These are phyloP conservation scores for Albizia julibrissin DNA, from an alignment of 306 rosid genomes.

Conservation along the genomic window DNA sequence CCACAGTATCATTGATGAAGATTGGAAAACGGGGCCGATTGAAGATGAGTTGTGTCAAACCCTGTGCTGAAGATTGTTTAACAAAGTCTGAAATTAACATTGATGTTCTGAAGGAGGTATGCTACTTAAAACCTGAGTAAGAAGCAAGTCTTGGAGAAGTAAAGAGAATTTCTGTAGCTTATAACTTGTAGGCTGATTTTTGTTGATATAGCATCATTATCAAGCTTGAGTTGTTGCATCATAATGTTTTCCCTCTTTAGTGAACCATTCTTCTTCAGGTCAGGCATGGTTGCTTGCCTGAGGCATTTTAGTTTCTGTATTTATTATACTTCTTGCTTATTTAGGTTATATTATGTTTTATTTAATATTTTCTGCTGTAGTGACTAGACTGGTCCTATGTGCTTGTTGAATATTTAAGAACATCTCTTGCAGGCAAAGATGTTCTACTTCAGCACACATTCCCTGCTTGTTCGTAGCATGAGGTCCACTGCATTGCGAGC, in stretches of 20 bases:
- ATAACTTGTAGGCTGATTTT: slow-evolving; percentile 25
- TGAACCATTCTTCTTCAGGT: background rate
- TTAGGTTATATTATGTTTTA: background rate
- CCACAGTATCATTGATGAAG: slow-evolving; percentile 78
- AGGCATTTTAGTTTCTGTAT: slow-evolving; percentile 8
- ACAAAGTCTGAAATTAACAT: slow-evolving; percentile 74
- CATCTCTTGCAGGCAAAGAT: slow-evolving; percentile 80
- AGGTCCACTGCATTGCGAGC: slow-evolving; percentile 83
- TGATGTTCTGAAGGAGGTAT: slow-evolving; percentile 94
- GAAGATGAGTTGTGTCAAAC: slow-evolving; percentile 69
- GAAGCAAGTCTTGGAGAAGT: slow-evolving; percentile 19
- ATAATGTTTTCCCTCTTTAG: background rate
- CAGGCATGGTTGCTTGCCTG: slow-evolving; percentile 7
- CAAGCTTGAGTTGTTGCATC: slow-evolving; percentile 14
- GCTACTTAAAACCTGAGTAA: slow-evolving; percentile 25
- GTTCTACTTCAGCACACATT: slow-evolving; percentile 88
- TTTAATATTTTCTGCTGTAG: slow-evolving; percentile 23
- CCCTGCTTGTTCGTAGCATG: slow-evolving; percentile 87
- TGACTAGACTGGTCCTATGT: slow-evolving; percentile 18
- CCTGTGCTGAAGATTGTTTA: slow-evolving; percentile 90
- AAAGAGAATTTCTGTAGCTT: background rate
- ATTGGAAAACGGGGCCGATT: slow-evolving; percentile 74
- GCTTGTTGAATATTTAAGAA: slow-evolving; percentile 20
- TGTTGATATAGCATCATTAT: slow-evolving; percentile 18
- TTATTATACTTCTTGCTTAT: background rate